Conservation (phyloP, 306 rosid species). For the Potentilla sterilis region DNA sequence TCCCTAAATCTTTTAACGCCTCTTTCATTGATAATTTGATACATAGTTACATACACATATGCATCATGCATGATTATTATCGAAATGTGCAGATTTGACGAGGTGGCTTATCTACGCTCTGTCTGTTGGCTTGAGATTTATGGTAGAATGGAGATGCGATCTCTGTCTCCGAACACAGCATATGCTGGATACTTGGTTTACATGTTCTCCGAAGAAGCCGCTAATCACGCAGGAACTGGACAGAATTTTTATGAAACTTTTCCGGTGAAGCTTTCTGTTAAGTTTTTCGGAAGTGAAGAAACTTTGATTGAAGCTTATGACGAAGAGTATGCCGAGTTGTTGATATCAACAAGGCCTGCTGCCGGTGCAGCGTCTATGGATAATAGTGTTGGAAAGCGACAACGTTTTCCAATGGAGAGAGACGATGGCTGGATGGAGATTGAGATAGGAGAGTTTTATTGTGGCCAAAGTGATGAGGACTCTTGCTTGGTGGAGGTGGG, state of each 20-base stretch:
- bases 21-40: not conserved
- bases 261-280: not conserved
- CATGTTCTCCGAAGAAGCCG: not conserved
- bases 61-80: too few relatives aligned
- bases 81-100: not conserved
- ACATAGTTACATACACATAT: not conserved
- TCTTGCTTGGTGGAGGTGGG: not conserved
- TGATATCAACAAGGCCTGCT: not conserved
- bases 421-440: slow-evolving; percentile 14
- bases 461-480: not conserved
- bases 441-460: slow-evolving; percentile 18
- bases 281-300: not conserved
- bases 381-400: not conserved
- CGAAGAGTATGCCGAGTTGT: not conserved
- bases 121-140: not conserved
- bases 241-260: not conserved
- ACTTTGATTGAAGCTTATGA: not conserved
- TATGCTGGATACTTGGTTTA: slow-evolving; percentile 10
- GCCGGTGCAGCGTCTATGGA: not conserved
- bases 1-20: too few relatives aligned
- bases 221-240: not conserved
- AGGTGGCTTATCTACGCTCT: not conserved
- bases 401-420: not conserved
- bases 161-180: slow-evolving; percentile 4
- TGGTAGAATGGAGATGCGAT: not conserved